A percentile compares a stretch with the other conserved stretches of the same genome.
phyloP scores from a whole-genome alignment of 768 basidiomycete species.

The Suillus brevipes region DNA sequence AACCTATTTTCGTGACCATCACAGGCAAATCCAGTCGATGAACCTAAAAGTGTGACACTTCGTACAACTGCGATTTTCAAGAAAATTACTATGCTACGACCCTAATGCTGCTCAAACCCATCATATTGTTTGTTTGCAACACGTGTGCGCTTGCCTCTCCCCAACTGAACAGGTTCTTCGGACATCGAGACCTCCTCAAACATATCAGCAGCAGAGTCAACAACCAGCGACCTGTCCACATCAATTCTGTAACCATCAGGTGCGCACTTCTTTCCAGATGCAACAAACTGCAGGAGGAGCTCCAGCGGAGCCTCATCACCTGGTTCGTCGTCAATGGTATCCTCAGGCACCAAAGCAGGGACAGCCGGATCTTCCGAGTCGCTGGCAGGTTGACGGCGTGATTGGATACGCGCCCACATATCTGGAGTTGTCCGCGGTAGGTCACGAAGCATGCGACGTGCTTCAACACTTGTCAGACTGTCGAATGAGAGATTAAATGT shows the following conservation, averaged over 20 bases:
- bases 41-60: background rate
- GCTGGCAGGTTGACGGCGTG: too few relatives aligned
- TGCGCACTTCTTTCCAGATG: background rate
- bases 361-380: too few relatives aligned
- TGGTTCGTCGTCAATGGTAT: background rate
- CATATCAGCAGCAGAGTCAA: background rate
- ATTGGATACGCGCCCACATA: background rate
- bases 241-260: constrained; percentile 2
- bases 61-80: background rate
- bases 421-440: constrained; percentile 1
- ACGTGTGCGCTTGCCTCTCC: background rate
- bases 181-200: background rate
- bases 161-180: background rate
- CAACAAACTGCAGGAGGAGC: constrained; percentile 1
- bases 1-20: background rate
- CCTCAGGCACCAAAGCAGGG: background rate
- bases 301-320: background rate
- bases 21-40: background rate
- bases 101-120: background rate
- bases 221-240: background rate
- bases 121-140: background rate
- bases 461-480: constrained; percentile 2
- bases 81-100: background rate
- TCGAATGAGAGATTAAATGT: constrained; percentile 7
- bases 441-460: background rate